Base-by-base conservation (phyloP, 768 basidiomycete species). In the Tricholoma sp. region DNA sequence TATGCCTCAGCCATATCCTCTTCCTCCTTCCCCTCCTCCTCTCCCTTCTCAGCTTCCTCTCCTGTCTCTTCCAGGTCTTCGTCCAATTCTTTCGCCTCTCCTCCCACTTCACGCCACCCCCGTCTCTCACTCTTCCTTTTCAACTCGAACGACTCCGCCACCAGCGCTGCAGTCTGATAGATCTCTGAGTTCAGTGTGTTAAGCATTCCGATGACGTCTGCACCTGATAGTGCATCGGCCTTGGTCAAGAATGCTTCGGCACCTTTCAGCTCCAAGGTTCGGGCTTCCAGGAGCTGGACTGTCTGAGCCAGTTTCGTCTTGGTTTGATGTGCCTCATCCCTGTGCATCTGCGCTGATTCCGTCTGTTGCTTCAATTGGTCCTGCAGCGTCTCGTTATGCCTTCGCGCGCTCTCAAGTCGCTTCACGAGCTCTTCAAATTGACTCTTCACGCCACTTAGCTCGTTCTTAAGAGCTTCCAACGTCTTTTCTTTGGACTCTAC, bases 171-270 rank as follows among this genome's bases (percentile, higher is more conserved):
- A 13, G 73, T 74, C 60, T 83, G 79, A 32, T 73, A 72, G 31
- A 81, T 77, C 56, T 76, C 75, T 6, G 76, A 65, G 50, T 82
- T 79, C n/a, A 84, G 64, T 13, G 68, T 67, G 48, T 76, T 72
- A 12, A 83, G 66, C 60, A 77, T 72, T 2, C 57, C 63, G 29
- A 75, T 67, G 12, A 82, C 73, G 32, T 83, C 79, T 17, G 71
- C 69, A 3, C 72, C 74, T 3, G 81, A 76, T 47, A 74, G 66
- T 0, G 65, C 41, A 56, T 82, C 80, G 0, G 72, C 73, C 15
- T 71, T 76, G 1, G 72, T 70, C 47, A 79, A 67, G 68, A 74
- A 80, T 45, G 67, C 71, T 62, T 79, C 79, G 8, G 74, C 76
- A 6, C 74, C 76, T 31, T 72, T 72, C 17, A 77, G 70, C 61